A percentile compares a stretch with the other conserved stretches of the same genome.
Conservation (phyloP, 1,139 yeast species). For the Hansenula anomala region DNA sequence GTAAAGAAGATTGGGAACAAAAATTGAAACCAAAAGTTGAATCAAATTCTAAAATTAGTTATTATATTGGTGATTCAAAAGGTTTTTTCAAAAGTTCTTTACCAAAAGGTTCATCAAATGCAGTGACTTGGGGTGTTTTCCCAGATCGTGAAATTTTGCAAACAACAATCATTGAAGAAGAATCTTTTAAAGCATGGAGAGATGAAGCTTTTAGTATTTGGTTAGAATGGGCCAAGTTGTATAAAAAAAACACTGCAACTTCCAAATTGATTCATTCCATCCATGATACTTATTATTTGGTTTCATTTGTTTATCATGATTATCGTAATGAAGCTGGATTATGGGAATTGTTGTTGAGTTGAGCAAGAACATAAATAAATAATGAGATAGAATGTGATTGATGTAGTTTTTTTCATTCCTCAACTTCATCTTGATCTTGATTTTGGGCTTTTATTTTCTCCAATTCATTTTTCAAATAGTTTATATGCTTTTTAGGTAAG, state of each 20-base stretch:
- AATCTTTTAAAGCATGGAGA: slow-evolving; percentile 92
- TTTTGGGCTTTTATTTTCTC: not conserved
- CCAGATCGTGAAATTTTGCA: slow-evolving; percentile 89
- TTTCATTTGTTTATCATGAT: slow-evolving; percentile 84
- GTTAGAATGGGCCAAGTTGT: slow-evolving; percentile 88
- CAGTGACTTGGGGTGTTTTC: slow-evolving; percentile 96
- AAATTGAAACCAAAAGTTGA: slow-evolving; percentile 49
- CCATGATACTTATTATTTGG: slow-evolving; percentile 62
- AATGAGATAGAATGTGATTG: too few relatives aligned
- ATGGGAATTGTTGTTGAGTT: slow-evolving; percentile 59
- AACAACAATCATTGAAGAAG: slow-evolving; percentile 89
- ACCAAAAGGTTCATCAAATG: slow-evolving; percentile 50
- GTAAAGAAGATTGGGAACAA: slow-evolving; percentile 61
- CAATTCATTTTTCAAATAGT: slow-evolving; percentile 19
- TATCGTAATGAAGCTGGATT: slow-evolving; percentile 68
- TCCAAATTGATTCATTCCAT: slow-evolving; percentile 58
- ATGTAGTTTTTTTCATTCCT: not conserved
- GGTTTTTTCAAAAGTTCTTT: slow-evolving; percentile 62
- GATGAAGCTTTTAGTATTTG: slow-evolving; percentile 92
- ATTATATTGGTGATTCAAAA: slow-evolving; percentile 61
- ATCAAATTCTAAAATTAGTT: slow-evolving; percentile 47
- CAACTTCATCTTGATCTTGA: not conserved
- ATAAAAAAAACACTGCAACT: slow-evolving; percentile 40
- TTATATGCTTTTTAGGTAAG: slow-evolving; percentile 24
- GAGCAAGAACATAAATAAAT: too few relatives aligned